Conservation (phyloP, 257 asterid species). For the Scutellaria minor region DNA sequence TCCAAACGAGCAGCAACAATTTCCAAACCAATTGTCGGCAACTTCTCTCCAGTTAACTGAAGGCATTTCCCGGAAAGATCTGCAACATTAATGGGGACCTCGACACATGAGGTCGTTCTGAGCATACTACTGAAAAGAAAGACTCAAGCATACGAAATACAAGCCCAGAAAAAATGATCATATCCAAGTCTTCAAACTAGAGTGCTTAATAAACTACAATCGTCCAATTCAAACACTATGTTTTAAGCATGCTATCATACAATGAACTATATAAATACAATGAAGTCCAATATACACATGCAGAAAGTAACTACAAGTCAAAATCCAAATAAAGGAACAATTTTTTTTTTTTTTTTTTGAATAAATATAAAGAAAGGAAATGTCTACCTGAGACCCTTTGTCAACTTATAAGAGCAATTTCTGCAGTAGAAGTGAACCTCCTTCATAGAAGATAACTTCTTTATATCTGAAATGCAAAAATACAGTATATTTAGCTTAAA, state of each 20-base stretch:
- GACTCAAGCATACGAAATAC: not conserved
- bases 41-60: slow-evolving; percentile 90
- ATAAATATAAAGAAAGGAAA: slow-evolving; percentile 32
- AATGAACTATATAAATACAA: not conserved
- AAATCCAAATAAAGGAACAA: not conserved
- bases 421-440: slow-evolving; percentile 89
- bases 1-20: slow-evolving; percentile 95
- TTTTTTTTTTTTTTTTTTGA: not conserved
- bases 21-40: slow-evolving; percentile 99
- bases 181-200: not conserved
- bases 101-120: not conserved
- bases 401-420: slow-evolving; percentile 72
- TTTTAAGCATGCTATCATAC: not conserved
- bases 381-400: slow-evolving; percentile 69
- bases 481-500: not conserved
- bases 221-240: slow-evolving; percentile 9
- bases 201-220: not conserved
- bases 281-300: not conserved
- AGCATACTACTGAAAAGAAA: slow-evolving; percentile 12
- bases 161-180: not conserved
- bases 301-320: not conserved
- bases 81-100: slow-evolving; percentile 32
- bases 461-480: slow-evolving; percentile 54
- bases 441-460: slow-evolving; percentile 63
- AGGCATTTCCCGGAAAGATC: slow-evolving; percentile 81